A percentile compares a stretch with the other conserved stretches of the same genome.
Conservation (phyloP, 2,329 filamentous ascomycete genomes). For the Juglanconis juglandina region DNA sequence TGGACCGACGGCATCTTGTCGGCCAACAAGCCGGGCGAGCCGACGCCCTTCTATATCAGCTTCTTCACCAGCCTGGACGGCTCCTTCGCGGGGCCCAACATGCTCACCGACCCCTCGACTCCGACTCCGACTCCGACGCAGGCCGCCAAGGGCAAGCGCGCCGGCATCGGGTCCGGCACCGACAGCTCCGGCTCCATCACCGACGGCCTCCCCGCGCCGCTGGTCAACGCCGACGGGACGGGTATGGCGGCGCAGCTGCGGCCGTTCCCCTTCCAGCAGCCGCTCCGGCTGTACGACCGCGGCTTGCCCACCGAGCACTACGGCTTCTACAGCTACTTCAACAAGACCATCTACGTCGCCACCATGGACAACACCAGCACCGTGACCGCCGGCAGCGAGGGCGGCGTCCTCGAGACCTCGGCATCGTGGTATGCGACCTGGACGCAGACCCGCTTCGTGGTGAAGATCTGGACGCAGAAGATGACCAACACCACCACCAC, state of each 20-base stretch:
- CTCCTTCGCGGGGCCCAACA: conserved; percentile 25
- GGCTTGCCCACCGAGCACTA: conserved; percentile 81
- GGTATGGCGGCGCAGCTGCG: conserved; percentile 70
- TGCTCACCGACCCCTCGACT: conserved; percentile 15
- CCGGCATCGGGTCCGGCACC: conserved; percentile 21
- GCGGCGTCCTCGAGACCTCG: conserved; percentile 51
- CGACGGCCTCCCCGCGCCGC: conserved; percentile 60
- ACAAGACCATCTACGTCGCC: conserved; percentile 79
- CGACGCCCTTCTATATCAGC: conserved; percentile 84
- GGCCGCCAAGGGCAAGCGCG: conserved; percentile 21
- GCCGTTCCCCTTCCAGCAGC: conserved; percentile 69
- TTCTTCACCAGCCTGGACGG: conserved; percentile 52
- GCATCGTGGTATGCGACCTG: conserved; percentile 57
- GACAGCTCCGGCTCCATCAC: conserved; percentile 40
- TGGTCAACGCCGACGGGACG: conserved; percentile 63
- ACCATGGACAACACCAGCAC: conserved; percentile 44
- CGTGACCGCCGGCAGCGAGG: conserved; percentile 40
- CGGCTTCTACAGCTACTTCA: conserved; percentile 89
- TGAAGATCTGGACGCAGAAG: conserved; percentile 60
- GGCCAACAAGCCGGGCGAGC: conserved; percentile 69
- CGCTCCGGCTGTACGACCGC: conserved; percentile 80
- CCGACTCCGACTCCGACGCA: neutral
- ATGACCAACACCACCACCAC: conserved; percentile 33
- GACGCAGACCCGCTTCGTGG: conserved; percentile 58
- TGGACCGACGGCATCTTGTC: conserved; percentile 73